A percentile compares a stretch with the other conserved stretches of the same genome.
Conservation (phyloP, 495 filamentous ascomycete genomes). For the Daldinia bambusicola region DNA sequence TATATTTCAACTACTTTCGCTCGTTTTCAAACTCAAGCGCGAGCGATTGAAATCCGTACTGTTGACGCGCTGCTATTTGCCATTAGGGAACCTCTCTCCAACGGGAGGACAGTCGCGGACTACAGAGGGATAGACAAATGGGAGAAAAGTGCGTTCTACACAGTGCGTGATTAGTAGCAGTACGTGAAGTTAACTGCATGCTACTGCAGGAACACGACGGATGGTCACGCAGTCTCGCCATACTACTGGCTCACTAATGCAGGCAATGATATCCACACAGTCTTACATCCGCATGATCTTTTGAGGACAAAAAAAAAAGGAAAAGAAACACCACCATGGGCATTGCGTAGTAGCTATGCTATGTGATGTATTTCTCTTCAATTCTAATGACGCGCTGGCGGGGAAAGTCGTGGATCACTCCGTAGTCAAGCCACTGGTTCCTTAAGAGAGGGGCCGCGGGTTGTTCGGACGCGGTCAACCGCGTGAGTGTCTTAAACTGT, state of each 20-base stretch:
- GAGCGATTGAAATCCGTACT: neutral
- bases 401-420: slow-evolving; percentile 34
- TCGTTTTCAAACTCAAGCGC: neutral
- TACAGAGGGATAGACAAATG: slow-evolving; percentile 11
- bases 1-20: neutral
- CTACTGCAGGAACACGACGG: slow-evolving; percentile 45
- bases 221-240: slow-evolving; percentile 36
- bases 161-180: slow-evolving; percentile 28
- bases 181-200: slow-evolving; percentile 27
- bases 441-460: slow-evolving; percentile 18
- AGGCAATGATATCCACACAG: slow-evolving; percentile 39
- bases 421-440: slow-evolving; percentile 28
- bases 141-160: slow-evolving; percentile 12
- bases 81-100: neutral
- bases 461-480: slow-evolving; percentile 38
- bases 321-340: slow-evolving; percentile 12
- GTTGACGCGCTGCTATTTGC: neutral
- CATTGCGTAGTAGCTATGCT: neutral
- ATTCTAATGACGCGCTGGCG: slow-evolving; percentile 30
- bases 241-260: slow-evolving; percentile 39
- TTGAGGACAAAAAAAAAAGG: slow-evolving; percentile 8
- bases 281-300: slow-evolving; percentile 10
- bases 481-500: slow-evolving; percentile 38
- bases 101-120: slow-evolving; percentile 11
- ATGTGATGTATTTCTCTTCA: slow-evolving; percentile 5